Evolutionary conservation across 305 asterid species (phyloP), one percentile per base, ranked within the genome.

Genomic region (Euphrasia arctica): DNA sequence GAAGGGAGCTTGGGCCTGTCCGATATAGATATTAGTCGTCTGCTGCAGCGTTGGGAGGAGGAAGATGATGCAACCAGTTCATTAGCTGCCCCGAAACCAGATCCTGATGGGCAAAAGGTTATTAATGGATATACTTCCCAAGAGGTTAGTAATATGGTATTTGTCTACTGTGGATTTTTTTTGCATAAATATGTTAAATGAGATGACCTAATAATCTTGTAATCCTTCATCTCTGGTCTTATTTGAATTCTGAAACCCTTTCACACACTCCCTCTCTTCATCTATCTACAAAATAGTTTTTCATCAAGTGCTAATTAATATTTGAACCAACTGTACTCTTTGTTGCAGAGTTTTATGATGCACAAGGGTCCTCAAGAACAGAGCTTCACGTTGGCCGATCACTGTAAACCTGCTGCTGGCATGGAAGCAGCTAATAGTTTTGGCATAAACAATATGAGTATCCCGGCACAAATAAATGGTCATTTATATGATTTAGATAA

Each of bases 61-160:
- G 96, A 94, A 73, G 99, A 94, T 88, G 99, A 94, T 69, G 99
- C 97, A 70, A 94, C 95, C 54, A 94, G 99, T 76, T 83, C 70
- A 58, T 81, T 94, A 77, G 85, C 90, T 74, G 83, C 95, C 4
- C 91, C 91, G 54, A 94, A 90, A 82, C 84, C 96, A 58, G 96
- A 88, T 54, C 91, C 91, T 27, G 97, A 78, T 77, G 77, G 71
- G 8, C 91, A 72, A 49, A 88, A 82, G 72, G 81, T 63, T 75
- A 75, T 76, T 67, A 73, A 65, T 66, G 82, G 69, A 70, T 67
- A 85, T 72, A 74, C 61, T 52, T 75, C 77, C 62, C 94, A 80
- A 66, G 92, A 85, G 90, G 99, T 94, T 67, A 47, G 74, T 48
- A 32, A 27, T 43, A 14, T 39, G 39, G 18, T 65, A 62, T 76